Percentiles rank a stretch among this genome's conserved stretches.
phyloP scores from a whole-genome alignment of 345 rosid genomes.

The Eutrema yunnanense region DNA sequence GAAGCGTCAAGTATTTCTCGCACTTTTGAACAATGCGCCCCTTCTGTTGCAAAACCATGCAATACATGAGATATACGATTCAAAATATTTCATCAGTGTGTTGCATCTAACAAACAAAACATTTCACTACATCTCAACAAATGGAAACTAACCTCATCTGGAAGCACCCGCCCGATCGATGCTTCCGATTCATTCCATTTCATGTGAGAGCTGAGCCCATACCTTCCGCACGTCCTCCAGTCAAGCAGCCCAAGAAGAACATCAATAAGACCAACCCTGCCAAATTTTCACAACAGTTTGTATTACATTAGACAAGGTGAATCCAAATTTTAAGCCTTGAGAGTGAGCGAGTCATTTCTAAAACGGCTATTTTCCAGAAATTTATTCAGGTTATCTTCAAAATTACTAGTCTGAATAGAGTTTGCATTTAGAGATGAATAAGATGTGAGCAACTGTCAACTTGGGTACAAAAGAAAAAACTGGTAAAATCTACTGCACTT shows the following conservation, averaged over 20 bases:
- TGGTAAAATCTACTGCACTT: too few species aligned
- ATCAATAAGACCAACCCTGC: conserved; percentile 91
- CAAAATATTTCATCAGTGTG: not conserved
- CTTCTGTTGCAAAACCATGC: conserved; percentile 97
- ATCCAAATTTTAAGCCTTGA: not conserved
- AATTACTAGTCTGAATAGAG: not conserved
- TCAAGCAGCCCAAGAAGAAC: conserved; percentile 94
- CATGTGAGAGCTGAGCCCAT: conserved; percentile 85
- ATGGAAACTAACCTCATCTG: conserved; percentile 62
- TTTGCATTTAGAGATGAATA: not conserved
- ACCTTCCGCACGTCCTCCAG: conserved; percentile 92
- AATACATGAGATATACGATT: conserved; percentile 47
- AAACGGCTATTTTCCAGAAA: not conserved
- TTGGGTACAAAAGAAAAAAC: not conserved
- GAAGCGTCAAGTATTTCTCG: conserved; percentile 85
- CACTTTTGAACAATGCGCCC: conserved; percentile 87
- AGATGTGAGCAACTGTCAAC: not conserved
- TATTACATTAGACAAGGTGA: not conserved
- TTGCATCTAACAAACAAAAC: not conserved
- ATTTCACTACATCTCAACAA: not conserved
- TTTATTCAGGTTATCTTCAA: not conserved
- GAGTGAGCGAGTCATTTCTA: not conserved
- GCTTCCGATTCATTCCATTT: conserved; percentile 99
- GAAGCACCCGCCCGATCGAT: conserved; percentile 93
- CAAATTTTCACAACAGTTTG: not conserved